These are phyloP conservation scores for Omphalotus olearius DNA, from an alignment of 1,284 basidiomycete genomes.

Conservation along the genomic window DNA sequence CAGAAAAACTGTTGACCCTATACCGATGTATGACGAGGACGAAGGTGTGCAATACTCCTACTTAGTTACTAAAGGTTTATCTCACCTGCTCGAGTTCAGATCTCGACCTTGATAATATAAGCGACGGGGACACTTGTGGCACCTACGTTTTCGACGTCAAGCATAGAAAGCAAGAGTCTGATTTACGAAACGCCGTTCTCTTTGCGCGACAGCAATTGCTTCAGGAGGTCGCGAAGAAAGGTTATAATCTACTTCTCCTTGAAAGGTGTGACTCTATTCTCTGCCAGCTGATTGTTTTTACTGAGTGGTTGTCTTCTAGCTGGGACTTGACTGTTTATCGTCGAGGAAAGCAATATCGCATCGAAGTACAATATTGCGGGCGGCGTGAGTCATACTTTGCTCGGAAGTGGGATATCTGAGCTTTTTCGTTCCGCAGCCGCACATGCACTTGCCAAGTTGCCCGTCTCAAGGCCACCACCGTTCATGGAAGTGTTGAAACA, in stretches of 20 bases:
- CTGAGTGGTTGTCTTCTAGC: conserved; percentile 30
- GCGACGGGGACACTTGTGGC: conserved; percentile 46
- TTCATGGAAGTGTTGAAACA: conserved; percentile 59
- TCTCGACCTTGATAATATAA: conserved; percentile 51
- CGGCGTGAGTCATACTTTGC: conserved; percentile 37
- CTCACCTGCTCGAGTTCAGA: conserved; percentile 35
- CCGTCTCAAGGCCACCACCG: conserved; percentile 48
- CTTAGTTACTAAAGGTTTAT: neutral
- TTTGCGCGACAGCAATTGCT: conserved; percentile 64
- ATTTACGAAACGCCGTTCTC: conserved; percentile 47
- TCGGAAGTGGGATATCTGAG: neutral
- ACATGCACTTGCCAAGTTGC: conserved; percentile 41
- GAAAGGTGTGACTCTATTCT: conserved; percentile 51
- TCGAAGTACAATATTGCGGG: conserved; percentile 66
- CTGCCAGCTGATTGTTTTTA: conserved; percentile 11
- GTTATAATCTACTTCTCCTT: conserved; percentile 57
- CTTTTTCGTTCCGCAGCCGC: conserved; percentile 37
- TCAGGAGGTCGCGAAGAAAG: conserved; percentile 47
- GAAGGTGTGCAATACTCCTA: conserved; percentile 37
- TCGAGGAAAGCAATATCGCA: conserved; percentile 53
- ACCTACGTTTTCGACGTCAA: conserved; percentile 63
- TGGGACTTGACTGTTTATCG: conserved; percentile 67
- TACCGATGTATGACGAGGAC: conserved; percentile 59
- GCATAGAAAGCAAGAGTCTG: conserved; percentile 33
- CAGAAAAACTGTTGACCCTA: conserved; percentile 55